Percentiles rank a stretch among this genome's conserved stretches.
Evolutionary conservation across 768 basidiomycete genomes (phyloP).

Genomic region (Lyophyllum atratum): DNA sequence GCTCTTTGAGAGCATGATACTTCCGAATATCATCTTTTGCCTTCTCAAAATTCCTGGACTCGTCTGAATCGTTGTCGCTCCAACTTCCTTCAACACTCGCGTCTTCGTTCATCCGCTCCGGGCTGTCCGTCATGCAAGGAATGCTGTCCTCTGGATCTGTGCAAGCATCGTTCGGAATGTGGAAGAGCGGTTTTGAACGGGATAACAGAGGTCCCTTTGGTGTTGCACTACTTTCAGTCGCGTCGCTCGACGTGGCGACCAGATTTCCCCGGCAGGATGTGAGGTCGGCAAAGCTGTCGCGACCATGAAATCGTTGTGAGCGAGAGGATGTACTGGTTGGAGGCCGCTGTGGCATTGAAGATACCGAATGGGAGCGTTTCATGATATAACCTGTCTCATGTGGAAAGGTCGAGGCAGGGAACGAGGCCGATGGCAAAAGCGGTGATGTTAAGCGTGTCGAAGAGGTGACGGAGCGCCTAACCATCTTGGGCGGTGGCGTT

Average conservation of each 20-base stretch:
- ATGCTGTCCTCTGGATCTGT: conserved; percentile 32
- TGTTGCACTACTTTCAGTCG: background rate
- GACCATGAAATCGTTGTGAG: conserved; percentile 3
- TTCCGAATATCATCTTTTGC: conserved; percentile 49
- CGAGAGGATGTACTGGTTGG: conserved; percentile 18
- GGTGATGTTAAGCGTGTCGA: conserved; percentile 32
- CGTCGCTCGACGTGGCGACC: conserved; percentile 3
- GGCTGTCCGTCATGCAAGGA: conserved; percentile 14
- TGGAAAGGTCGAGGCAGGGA: conserved; percentile 40
- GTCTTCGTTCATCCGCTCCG: conserved; percentile 20
- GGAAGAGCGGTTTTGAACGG: conserved; percentile 33
- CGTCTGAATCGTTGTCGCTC: conserved; percentile 29
- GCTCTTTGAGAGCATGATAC: conserved; percentile 81
- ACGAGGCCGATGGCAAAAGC: conserved; percentile 47
- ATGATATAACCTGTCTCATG: conserved; percentile 28
- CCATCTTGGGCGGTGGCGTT: conserved; percentile 49
- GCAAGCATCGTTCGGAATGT: conserved; percentile 27
- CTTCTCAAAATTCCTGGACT: conserved; percentile 31
- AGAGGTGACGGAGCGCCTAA: conserved; percentile 38
- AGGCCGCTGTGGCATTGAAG: conserved; percentile 30
- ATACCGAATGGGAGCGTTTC: conserved; percentile 45
- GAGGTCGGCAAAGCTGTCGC: background rate
- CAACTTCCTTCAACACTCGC: conserved; percentile 26
- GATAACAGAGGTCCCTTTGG: conserved; percentile 6
- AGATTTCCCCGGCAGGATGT: background rate